Percentiles rank a stretch among this genome's conserved stretches.
These are phyloP conservation scores for Porcisia deanei DNA, from an alignment of 208 protist genomes.

Conservation along the genomic window DNA sequence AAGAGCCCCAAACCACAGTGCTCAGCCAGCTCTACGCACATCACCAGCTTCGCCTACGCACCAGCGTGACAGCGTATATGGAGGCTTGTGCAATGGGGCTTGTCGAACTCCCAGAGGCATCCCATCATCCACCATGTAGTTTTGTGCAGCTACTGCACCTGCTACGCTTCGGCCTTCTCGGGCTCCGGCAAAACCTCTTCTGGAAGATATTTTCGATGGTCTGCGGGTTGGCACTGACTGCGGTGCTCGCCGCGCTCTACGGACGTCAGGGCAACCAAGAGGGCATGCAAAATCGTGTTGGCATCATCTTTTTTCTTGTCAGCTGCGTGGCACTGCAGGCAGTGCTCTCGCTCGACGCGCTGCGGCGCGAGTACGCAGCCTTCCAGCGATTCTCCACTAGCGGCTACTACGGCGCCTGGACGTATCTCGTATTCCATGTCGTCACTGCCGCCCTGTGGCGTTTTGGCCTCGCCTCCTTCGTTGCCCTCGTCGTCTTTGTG, in stretches of 20 bases:
- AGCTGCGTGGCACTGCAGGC: constrained; percentile 62
- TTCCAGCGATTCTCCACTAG: constrained; percentile 54
- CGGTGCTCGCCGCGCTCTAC: constrained; percentile 55
- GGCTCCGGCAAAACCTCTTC: constrained; percentile 46
- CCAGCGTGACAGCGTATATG: constrained; percentile 42
- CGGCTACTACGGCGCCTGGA: constrained; percentile 58
- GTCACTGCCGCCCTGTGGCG: constrained; percentile 40
- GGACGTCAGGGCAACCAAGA: constrained; percentile 45
- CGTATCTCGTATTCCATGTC: constrained; percentile 44
- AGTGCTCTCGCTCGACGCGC: constrained; percentile 44
- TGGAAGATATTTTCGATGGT: constrained; percentile 21
- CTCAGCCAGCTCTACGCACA: constrained; percentile 27
- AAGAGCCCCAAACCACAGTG: constrained; percentile 8
- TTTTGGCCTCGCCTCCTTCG: constrained; percentile 38
- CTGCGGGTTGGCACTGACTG: constrained; percentile 26
- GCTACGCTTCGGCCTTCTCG: constrained; percentile 48
- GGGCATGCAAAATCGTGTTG: constrained; percentile 70
- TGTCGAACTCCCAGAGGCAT: constrained; percentile 27
- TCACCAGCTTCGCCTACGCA: constrained; percentile 21
- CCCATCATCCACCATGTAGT: constrained; percentile 29
- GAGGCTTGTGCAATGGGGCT: constrained; percentile 46
- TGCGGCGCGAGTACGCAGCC: constrained; percentile 45
- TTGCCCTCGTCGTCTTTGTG: constrained; percentile 44
- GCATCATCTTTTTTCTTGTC: constrained; percentile 72
- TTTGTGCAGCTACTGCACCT: constrained; percentile 49